Base-by-base conservation (phyloP, 2,329 filamentous ascomycete species). In the Ophiostoma sp. region DNA sequence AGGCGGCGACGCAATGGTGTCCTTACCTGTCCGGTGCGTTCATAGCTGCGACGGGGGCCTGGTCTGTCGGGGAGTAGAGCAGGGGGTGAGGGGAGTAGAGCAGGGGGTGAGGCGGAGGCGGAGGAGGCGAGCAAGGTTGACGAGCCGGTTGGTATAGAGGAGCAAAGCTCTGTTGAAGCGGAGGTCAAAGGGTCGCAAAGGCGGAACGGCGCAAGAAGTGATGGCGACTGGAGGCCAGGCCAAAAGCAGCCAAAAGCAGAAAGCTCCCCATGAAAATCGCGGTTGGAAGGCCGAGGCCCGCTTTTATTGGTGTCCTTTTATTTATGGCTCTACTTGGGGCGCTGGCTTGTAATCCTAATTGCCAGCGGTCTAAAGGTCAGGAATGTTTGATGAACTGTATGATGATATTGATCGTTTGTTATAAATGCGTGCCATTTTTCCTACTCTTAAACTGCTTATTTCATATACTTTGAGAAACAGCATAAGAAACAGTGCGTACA, bases 11-110 rank as follows among this genome's bases (percentile, higher is more conserved):
- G 68, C 67, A 57, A 71, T 31, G 20, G 31, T 68, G 27, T 54
- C 79, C 84, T 78, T 74, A 86, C 84, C 84, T 80, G 76, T 86
- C 84, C 23, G 84, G 84, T 15, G 84, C 84, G 79, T 86, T 86
- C 84, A 86, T 86, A 65, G 62, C 35, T 39, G 62, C 62, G 35
- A 65, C 62, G 8, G 35, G n/a, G 17, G 35, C 8, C 7, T 36
- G n/a, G 35, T 33, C 62, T 64, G 35, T 65, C 35, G 62, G 62
- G 62, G 8, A 23, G 15, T n/a, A 20, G 33, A 10, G 31, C 2
- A 31, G 31, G 15, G 15, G 15, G 44, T 10, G 17, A 41, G 39
- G 20, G 62, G 8, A 23, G 15, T n/a, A 20, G 33, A 10, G 31
- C 2, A 31, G 31, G 15, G 15, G 15, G 44, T 10, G 17, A 41